phyloP scores from a whole-genome alignment of 176 grass and related monocot genomes.

The Puya raimondii region DNA sequence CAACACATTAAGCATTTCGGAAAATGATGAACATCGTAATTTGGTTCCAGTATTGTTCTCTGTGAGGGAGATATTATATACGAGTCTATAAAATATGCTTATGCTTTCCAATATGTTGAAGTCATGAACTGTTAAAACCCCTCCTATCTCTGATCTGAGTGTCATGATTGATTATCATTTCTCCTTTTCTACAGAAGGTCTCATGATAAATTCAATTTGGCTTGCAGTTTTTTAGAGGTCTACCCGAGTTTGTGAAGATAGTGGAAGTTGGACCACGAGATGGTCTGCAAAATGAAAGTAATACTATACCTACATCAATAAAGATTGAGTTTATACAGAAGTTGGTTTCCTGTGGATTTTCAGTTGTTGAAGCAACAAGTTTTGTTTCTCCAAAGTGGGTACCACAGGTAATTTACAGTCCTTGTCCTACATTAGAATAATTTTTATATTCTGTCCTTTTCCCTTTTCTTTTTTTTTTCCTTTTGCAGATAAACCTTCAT shows the following conservation, averaged over 20 bases:
- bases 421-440: background rate
- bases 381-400: slow-evolving; percentile 99
- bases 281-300: slow-evolving; percentile 82
- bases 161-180: background rate
- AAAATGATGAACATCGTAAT: no score
- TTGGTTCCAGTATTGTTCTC: background rate
- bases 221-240: slow-evolving; percentile 50
- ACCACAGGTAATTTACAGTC: slow-evolving; percentile 54
- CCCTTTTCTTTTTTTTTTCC: background rate
- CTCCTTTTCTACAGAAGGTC: background rate
- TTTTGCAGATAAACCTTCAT: background rate
- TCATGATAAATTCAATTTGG: slow-evolving; percentile 7
- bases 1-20: no score
- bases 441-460: background rate
- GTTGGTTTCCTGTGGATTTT: slow-evolving; percentile 59
- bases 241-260: slow-evolving; percentile 76
- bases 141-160: slow-evolving; percentile 1
- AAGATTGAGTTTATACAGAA: slow-evolving; percentile 94
- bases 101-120: no score
- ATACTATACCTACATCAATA: slow-evolving; percentile 54
- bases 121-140: background rate
- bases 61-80: background rate
- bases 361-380: slow-evolving; percentile 89
- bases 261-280: slow-evolving; percentile 92
- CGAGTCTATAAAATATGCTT: no score